Base-by-base conservation (phyloP, 768 basidiomycete genomes). In the Termitomyces sp. region DNA sequence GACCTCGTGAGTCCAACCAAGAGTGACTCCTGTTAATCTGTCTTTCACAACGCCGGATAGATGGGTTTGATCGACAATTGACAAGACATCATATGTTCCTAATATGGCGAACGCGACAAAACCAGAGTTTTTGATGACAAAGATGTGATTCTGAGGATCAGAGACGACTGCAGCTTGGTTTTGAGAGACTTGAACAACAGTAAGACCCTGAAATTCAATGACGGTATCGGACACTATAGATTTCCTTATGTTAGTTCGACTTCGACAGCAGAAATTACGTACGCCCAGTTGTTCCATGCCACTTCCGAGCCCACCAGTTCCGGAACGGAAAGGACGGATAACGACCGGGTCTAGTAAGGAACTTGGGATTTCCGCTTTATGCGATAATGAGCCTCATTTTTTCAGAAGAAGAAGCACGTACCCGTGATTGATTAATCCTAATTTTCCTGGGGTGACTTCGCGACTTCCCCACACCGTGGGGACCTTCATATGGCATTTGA, bases 291-390 rank as follows among this genome's bases (percentile, higher is more conserved):
- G 81, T 85, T 18, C 89, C 91, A 54, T 70, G 67, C 82, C 84
- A 92, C n/a, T 75, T 67, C 16, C 91, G 79, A 3, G 90, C 90
- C 88, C 89, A 92, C 90, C 90, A 92, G 60, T 92, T 92, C 3
- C 88, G 77, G 49, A 90, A 74, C 11, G 89, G 89, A 68, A 85
- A 85, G 0, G 79, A 75, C 22, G 92, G 90, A 63, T 93, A 93
- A 9, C 88, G 85, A 32, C 91, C 91, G 4, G 91, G 85, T 45
- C 76, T 79, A 3, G 84, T 86, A 49, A 93, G 66, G 40, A 93
- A 66, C 72, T 91, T 90, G 2, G 92, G 92, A 36, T 83, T 75
- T 57, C 91, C 91, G 74, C 90, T 76, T 48, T 28, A 53, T 33
- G 26, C 28, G 47, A 45, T 5, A 43, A 20, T 46, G 38, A 47